phyloP scores from a whole-genome alignment of 495 filamentous ascomycete species.

The Neurospora intermedia region DNA sequence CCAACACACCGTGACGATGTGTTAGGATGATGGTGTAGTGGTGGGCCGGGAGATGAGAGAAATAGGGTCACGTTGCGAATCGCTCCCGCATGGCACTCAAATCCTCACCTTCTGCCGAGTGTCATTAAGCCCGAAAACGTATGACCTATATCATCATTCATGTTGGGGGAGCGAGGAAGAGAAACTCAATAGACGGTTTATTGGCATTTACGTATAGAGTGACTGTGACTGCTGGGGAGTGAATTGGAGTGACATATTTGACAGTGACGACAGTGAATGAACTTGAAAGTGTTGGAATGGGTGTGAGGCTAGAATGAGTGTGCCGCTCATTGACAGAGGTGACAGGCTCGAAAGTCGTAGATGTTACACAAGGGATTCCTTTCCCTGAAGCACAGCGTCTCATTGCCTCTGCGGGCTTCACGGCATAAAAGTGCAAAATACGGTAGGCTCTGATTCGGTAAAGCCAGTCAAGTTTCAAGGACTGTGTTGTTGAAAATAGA shows the following conservation, averaged over 20 bases:
- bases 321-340: background rate
- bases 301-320: no score
- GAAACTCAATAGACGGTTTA: constrained; percentile 12
- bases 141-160: constrained; percentile 19
- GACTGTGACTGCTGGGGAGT: background rate
- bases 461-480: background rate
- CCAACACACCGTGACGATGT: background rate
- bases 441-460: background rate
- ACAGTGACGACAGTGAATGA: no score
- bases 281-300: no score
- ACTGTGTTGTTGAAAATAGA: background rate
- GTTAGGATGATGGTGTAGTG: background rate
- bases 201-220: background rate
- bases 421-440: background rate
- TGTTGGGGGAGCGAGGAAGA: constrained; percentile 4
- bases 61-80: background rate
- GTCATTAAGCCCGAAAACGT: constrained; percentile 1
- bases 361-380: background rate
- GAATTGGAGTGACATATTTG: background rate
- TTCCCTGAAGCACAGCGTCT: background rate
- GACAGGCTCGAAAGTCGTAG: background rate
- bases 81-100: background rate
- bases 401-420: background rate
- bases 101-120: background rate
- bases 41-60: background rate